Evolutionary conservation across 1,139 yeast species (phyloP).

Genomic region (Ashbya aceris): DNA sequence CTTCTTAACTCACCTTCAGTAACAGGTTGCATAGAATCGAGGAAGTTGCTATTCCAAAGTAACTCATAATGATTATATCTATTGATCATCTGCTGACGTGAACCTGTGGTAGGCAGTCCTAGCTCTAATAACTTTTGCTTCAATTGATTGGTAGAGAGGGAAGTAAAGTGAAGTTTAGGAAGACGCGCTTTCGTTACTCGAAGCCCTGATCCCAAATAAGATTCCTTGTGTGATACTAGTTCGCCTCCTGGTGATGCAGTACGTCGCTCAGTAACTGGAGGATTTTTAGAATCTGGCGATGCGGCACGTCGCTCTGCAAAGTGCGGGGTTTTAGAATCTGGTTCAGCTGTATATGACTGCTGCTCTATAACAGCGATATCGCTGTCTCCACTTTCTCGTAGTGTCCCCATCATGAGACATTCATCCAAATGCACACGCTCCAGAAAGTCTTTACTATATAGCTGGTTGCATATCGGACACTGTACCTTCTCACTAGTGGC

Average conservation of each 20-base stretch:
- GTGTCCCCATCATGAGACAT: slow-evolving; percentile 37
- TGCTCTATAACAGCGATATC: no score
- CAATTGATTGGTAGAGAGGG: slow-evolving; percentile 51
- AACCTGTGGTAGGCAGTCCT: slow-evolving; percentile 54
- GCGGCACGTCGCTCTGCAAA: no score
- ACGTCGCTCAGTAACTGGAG: no score
- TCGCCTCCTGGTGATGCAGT: neutral
- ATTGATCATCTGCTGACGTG: slow-evolving; percentile 52
- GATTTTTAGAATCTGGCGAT: no score
- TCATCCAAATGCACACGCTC: slow-evolving; percentile 64
- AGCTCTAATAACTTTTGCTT: slow-evolving; percentile 49
- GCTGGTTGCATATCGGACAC: slow-evolving; percentile 64
- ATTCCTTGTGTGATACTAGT: slow-evolving; percentile 15
- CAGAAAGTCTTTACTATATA: slow-evolving; percentile 47
- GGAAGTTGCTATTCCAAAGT: slow-evolving; percentile 68
- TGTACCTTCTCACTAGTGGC: slow-evolving; percentile 30
- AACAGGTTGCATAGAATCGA: slow-evolving; percentile 62
- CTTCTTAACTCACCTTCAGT: slow-evolving; percentile 45
- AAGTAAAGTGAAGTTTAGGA: slow-evolving; percentile 55
- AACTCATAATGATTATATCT: slow-evolving; percentile 74
- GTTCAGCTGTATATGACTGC: no score
- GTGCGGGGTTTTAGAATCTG: no score
- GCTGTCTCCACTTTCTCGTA: neutral
- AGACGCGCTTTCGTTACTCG: slow-evolving; percentile 24
- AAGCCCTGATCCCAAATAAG: slow-evolving; percentile 20